A percentile compares a stretch with the other conserved stretches of the same genome.
These are phyloP conservation scores for Skeletonema marinoi DNA, from an alignment of 108 stramenopile genomes.

Conservation along the genomic window DNA sequence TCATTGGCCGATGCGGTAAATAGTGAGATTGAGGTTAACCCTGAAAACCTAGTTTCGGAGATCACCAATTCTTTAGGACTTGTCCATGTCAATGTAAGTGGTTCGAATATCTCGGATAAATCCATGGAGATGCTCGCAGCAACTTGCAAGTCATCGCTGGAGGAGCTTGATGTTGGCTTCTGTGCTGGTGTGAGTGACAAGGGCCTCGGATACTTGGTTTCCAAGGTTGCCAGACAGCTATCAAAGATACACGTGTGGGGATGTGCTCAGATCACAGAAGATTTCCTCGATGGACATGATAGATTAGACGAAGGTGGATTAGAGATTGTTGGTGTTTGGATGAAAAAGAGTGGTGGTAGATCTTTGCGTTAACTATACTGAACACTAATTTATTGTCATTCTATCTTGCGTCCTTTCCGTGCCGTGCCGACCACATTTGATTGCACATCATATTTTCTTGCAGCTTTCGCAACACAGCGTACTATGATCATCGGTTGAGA, in stretches of 20 bases:
- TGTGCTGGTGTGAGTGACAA: constrained; percentile 67
- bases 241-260: constrained; percentile 77
- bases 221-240: constrained; percentile 60
- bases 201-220: constrained; percentile 81
- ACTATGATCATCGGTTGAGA: no score
- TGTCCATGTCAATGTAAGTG: constrained; percentile 37
- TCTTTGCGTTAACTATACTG: constrained; percentile 38
- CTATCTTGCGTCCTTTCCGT: no score
- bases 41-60: constrained; percentile 30
- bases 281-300: constrained; percentile 82
- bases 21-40: constrained; percentile 25
- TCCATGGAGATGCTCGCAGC: constrained; percentile 72
- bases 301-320: constrained; percentile 65
- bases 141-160: constrained; percentile 54
- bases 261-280: constrained; percentile 75
- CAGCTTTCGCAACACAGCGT: no score
- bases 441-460: no score
- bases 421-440: no score
- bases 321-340: constrained; percentile 82
- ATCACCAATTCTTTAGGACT: constrained; percentile 35
- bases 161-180: constrained; percentile 75
- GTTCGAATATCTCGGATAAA: constrained; percentile 30
- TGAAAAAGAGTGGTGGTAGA: constrained; percentile 74
- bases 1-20: constrained; percentile 19
- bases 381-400: no score